Evolutionary conservation across 805 yeast species (phyloP).

Genomic region (Allodekkera sacchari): DNA sequence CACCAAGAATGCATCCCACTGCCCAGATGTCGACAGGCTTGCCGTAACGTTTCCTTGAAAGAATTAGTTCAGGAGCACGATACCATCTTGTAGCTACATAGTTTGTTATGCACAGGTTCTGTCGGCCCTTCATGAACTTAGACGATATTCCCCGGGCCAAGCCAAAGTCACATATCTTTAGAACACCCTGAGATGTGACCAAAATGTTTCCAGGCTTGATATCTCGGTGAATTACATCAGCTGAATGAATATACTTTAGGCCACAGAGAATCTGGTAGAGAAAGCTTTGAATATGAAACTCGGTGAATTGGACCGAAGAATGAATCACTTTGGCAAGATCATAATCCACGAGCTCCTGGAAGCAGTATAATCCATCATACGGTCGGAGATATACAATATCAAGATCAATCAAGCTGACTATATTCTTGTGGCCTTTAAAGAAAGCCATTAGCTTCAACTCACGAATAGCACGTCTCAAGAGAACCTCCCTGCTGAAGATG

Average conservation of each 20-base stretch:
- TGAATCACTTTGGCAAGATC: constrained; percentile 79
- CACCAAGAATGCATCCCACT: constrained; percentile 83
- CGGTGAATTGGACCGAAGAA: constrained; percentile 70
- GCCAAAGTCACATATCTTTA: constrained; percentile 92
- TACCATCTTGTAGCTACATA: constrained; percentile 96
- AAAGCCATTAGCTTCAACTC: constrained; percentile 75
- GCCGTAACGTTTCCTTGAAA: constrained; percentile 50
- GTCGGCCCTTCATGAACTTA: constrained; percentile 26
- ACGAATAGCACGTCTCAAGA: constrained; percentile 72
- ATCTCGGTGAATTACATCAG: constrained; percentile 88
- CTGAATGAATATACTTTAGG: constrained; percentile 80
- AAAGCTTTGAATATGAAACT: constrained; percentile 70
- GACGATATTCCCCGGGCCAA: constrained; percentile 66
- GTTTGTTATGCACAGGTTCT: constrained; percentile 51
- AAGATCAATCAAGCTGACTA: constrained; percentile 63
- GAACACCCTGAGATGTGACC: constrained; percentile 60
- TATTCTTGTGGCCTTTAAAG: constrained; percentile 81
- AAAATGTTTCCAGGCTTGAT: constrained; percentile 86
- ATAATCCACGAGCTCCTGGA: constrained; percentile 76
- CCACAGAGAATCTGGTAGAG: constrained; percentile 82
- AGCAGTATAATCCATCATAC: constrained; percentile 81
- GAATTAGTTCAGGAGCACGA: constrained; percentile 83
- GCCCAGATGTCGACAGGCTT: constrained; percentile 89
- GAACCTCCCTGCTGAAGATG: constrained; percentile 57
- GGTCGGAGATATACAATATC: constrained; percentile 62